phyloP scores from a whole-genome alignment of 208 protist genomes.

The Acanthamoeba comandoni region DNA sequence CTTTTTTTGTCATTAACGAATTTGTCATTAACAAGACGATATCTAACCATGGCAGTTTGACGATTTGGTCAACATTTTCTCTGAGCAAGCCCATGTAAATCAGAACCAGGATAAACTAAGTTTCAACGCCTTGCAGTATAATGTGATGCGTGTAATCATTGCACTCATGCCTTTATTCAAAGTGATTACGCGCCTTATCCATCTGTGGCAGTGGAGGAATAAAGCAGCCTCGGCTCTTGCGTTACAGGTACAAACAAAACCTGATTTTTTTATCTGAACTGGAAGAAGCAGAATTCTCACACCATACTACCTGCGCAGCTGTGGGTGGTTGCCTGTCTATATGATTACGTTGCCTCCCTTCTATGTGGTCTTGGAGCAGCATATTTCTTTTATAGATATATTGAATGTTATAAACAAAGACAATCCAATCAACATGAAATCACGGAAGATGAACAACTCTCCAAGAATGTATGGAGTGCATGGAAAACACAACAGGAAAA shows the following conservation, averaged over 20 bases:
- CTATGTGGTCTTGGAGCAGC: not conserved
- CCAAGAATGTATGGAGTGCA: slow-evolving; percentile 32
- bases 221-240: slow-evolving; percentile 28
- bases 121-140: slow-evolving; percentile 66
- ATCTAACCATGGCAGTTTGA: not conserved
- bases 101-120: slow-evolving; percentile 33
- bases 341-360: slow-evolving; percentile 41
- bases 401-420: slow-evolving; percentile 33
- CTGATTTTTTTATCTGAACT: not conserved
- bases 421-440: slow-evolving; percentile 20
- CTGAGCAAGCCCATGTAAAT: not conserved
- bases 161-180: slow-evolving; percentile 52
- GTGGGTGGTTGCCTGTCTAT: slow-evolving; percentile 41
- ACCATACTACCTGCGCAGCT: too few species aligned
- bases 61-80: slow-evolving; percentile 71
- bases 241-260: not conserved
- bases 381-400: slow-evolving; percentile 36
- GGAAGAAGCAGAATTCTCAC: not conserved
- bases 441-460: slow-evolving; percentile 35
- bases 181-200: slow-evolving; percentile 65
- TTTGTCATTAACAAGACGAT: not conserved
- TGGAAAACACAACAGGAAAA: slow-evolving; percentile 11
- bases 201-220: slow-evolving; percentile 52
- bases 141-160: slow-evolving; percentile 70
- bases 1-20: not conserved